Conservation (phyloP, 78 protist species). For the Dictyostelium brefeldianum region DNA sequence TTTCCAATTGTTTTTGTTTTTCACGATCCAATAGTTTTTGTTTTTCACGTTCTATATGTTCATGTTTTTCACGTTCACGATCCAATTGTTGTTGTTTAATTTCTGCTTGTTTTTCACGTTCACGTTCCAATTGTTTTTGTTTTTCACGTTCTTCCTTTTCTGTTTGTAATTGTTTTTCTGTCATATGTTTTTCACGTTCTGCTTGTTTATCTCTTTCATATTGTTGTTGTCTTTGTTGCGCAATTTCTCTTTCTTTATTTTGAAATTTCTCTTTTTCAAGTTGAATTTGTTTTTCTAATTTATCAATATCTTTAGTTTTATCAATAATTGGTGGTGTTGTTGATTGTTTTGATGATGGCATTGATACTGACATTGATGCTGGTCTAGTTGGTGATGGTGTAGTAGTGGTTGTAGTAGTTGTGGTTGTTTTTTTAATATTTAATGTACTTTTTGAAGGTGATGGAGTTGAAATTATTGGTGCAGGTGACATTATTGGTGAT, state of each 20-base stretch:
- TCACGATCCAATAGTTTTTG: constrained; percentile 33
- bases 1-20: constrained; percentile 7
- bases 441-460: constrained; percentile 1
- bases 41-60: constrained; percentile 24
- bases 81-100: neutral
- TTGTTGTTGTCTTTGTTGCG: constrained; percentile 14
- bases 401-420: neutral
- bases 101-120: constrained; percentile 13
- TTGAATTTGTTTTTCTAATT: constrained; percentile 31
- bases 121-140: neutral
- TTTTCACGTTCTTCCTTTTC: neutral
- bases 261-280: constrained; percentile 40
- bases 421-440: neutral
- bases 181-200: constrained; percentile 23
- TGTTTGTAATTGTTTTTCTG: neutral
- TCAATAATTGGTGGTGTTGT: neutral
- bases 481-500: neutral
- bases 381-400: constrained; percentile 4
- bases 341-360: neutral
- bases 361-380: neutral
- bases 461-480: neutral
- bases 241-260: constrained; percentile 46
- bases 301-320: constrained; percentile 1
- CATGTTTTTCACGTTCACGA: constrained; percentile 26
- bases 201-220: neutral